A percentile compares a stretch with the other conserved stretches of the same genome.
These are phyloP conservation scores for Filobasidium floriforme DNA, from an alignment of 768 basidiomycete species.

Conservation along the genomic window DNA sequence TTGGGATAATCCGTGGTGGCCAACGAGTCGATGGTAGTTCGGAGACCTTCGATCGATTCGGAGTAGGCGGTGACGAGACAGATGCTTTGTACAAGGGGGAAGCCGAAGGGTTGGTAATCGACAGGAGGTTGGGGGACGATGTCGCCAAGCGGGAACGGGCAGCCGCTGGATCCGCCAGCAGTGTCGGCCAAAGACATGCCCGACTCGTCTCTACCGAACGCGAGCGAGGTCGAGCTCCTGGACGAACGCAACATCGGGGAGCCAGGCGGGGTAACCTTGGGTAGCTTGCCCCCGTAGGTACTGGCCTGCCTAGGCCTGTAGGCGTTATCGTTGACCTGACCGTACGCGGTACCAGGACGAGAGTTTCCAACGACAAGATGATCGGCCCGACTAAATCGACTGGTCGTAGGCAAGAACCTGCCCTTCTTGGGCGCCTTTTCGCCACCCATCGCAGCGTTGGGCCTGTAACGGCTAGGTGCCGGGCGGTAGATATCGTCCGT, in stretches of 20 bases:
- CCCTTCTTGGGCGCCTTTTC: slow-evolving; percentile 52
- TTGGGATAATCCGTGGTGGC: slow-evolving; percentile 98
- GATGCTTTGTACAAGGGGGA: slow-evolving; percentile 85
- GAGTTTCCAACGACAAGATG: slow-evolving; percentile 51
- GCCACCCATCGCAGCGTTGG: slow-evolving; percentile 59
- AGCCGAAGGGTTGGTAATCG: slow-evolving; percentile 92
- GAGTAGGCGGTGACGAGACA: slow-evolving; percentile 98
- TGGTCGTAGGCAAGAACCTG: slow-evolving; percentile 50
- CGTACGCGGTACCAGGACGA: slow-evolving; percentile 42
- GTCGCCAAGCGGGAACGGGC: slow-evolving; percentile 83
- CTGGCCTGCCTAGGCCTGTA: slow-evolving; percentile 46
- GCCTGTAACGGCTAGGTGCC: slow-evolving; percentile 81
- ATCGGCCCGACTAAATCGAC: slow-evolving; percentile 60
- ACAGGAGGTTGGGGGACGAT: slow-evolving; percentile 86
- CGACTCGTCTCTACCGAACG: slow-evolving; percentile 50
- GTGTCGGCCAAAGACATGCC: slow-evolving; percentile 37
- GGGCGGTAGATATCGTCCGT: slow-evolving; percentile 88
- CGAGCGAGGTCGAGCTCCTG: slow-evolving; percentile 71
- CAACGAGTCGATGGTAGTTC: slow-evolving; percentile 95
- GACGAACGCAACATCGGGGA: slow-evolving; percentile 66
- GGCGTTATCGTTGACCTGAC: slow-evolving; percentile 29
- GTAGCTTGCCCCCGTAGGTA: slow-evolving; percentile 43
- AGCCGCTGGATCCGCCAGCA: slow-evolving; percentile 54
- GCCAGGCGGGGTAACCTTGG: slow-evolving; percentile 63
- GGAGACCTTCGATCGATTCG: slow-evolving; percentile 88